Percentiles rank a stretch among this genome's conserved stretches.
phyloP scores from a whole-genome alignment of 2,329 filamentous ascomycete species.

The Penicillium sclerotigenum region DNA sequence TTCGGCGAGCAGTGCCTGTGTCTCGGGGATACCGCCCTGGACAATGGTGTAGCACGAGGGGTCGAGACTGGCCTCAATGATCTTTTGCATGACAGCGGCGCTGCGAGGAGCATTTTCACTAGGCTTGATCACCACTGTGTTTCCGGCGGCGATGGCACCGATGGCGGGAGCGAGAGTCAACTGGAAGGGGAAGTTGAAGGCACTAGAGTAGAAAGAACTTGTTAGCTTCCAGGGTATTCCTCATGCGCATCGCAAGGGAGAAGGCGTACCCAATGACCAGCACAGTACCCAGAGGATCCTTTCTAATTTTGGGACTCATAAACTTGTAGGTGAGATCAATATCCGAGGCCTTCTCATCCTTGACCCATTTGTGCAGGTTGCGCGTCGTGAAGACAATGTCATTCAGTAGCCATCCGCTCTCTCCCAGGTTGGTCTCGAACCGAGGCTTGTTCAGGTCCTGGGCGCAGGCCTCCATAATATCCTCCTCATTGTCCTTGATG shows the following conservation, averaged over 20 bases:
- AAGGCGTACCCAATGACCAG: slow-evolving; percentile 71
- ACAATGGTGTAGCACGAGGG: slow-evolving; percentile 70
- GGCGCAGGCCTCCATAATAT: slow-evolving; percentile 70
- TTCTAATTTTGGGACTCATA: slow-evolving; percentile 72
- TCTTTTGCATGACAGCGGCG: slow-evolving; percentile 74
- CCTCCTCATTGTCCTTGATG: slow-evolving; percentile 70
- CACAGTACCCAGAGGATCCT: slow-evolving; percentile 80
- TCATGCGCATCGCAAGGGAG: neutral
- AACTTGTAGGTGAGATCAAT: slow-evolving; percentile 66
- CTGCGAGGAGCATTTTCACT: slow-evolving; percentile 75
- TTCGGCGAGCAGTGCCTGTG: slow-evolving; percentile 74
- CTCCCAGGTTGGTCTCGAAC: slow-evolving; percentile 70
- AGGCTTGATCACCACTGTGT: slow-evolving; percentile 86
- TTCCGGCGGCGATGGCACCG: slow-evolving; percentile 88
- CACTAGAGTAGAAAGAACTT: slow-evolving; percentile 41
- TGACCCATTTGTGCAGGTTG: slow-evolving; percentile 75
- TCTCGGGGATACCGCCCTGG: slow-evolving; percentile 78
- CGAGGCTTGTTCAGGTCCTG: slow-evolving; percentile 74
- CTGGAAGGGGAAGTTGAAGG: slow-evolving; percentile 92
- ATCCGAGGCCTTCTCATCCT: slow-evolving; percentile 72
- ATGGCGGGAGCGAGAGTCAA: slow-evolving; percentile 74
- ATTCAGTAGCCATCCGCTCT: slow-evolving; percentile 74
- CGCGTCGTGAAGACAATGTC: slow-evolving; percentile 76
- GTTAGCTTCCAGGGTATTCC: slow-evolving; percentile 3
- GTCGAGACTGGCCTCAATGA: slow-evolving; percentile 74